phyloP scores from a whole-genome alignment of 306 rosid genomes.

The Gastrolobium villosum region DNA sequence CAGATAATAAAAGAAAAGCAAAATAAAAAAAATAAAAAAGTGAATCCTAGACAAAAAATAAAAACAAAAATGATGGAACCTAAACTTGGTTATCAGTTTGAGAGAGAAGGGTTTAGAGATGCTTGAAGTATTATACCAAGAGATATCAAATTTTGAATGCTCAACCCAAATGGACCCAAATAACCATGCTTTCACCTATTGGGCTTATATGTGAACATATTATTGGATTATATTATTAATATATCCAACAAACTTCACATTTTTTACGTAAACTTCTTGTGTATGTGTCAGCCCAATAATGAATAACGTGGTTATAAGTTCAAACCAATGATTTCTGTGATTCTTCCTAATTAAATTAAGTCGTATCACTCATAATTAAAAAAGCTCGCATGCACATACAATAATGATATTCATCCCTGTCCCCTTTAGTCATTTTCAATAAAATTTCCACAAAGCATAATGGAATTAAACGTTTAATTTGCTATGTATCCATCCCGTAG shows the following conservation, averaged over 20 bases:
- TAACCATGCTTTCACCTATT: too few relatives aligned
- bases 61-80: constrained; percentile 35
- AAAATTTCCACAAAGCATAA: background rate
- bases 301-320: constrained; percentile 38
- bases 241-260: constrained; percentile 36
- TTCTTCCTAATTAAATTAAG: constrained; percentile 42
- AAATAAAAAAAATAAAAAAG: constrained; percentile 38
- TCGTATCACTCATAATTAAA: constrained; percentile 40
- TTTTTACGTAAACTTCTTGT: constrained; percentile 33
- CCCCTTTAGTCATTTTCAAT: constrained; percentile 32
- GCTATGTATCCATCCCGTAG: constrained; percentile 20
- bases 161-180: too few relatives aligned
- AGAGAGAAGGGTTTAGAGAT: too few relatives aligned
- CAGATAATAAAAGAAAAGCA: constrained; percentile 50
- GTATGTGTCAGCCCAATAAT: constrained; percentile 41
- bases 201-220: too few relatives aligned
- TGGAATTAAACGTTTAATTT: background rate
- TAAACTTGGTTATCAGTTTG: too few relatives aligned
- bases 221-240: too few relatives aligned
- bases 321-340: constrained; percentile 43
- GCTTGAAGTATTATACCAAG: too few relatives aligned
- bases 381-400: constrained; percentile 40
- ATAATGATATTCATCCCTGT: background rate
- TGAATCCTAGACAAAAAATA: constrained; percentile 26
- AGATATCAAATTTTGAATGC: too few relatives aligned